Evolutionary conservation across 495 filamentous ascomycete genomes (phyloP).

Genomic region (Paragyromitra xinjiangensis): DNA sequence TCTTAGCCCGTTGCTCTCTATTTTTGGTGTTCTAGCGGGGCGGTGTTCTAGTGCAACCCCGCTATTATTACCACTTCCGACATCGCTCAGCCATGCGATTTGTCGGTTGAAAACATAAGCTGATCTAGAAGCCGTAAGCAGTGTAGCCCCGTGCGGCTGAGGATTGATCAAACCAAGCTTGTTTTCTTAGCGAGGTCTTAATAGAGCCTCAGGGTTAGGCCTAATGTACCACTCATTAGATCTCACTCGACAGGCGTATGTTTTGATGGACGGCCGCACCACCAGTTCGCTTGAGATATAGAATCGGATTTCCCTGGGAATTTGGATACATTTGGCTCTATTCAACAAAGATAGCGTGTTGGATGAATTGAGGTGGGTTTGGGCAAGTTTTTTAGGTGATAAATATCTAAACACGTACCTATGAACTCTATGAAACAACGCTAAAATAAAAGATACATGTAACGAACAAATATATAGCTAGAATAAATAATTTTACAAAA

Average conservation of each 20-base stretch:
- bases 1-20: slow-evolving; percentile 28
- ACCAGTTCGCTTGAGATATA: background rate
- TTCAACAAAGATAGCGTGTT: background rate
- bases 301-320: background rate
- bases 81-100: slow-evolving; percentile 23
- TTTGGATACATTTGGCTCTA: background rate
- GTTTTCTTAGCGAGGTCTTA: slow-evolving; percentile 32
- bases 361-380: background rate
- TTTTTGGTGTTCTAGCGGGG: slow-evolving; percentile 36
- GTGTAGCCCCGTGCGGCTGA: slow-evolving; percentile 24
- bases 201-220: slow-evolving; percentile 34
- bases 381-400: background rate
- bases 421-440: background rate
- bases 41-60: slow-evolving; percentile 40
- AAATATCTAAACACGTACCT: background rate
- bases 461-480: background rate
- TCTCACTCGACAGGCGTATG: slow-evolving; percentile 20
- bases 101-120: slow-evolving; percentile 31
- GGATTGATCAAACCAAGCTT: slow-evolving; percentile 5
- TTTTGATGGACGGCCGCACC: background rate
- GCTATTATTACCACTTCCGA: slow-evolving; percentile 28
- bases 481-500: background rate
- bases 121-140: slow-evolving; percentile 17
- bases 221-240: background rate
- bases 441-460: background rate